Evolutionary conservation across 495 filamentous ascomycete genomes (phyloP).

Genomic region (Hypoxylon cercidicola): DNA sequence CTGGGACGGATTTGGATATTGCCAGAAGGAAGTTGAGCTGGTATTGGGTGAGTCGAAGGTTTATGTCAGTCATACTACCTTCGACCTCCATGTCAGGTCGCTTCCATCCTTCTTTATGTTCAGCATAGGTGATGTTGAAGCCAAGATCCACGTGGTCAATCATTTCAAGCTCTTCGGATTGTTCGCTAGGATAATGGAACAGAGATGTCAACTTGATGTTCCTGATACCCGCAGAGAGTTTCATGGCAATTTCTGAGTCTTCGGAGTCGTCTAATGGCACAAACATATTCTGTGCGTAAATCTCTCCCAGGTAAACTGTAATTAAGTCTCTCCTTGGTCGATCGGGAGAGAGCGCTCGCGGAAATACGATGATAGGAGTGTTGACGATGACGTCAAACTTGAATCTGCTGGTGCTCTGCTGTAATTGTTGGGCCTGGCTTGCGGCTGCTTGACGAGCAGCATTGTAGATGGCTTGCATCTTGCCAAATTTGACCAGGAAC

Average conservation of each 20-base stretch:
- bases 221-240: slow-evolving; percentile 88
- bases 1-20: slow-evolving; percentile 84
- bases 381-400: slow-evolving; percentile 93
- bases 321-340: slow-evolving; percentile 74
- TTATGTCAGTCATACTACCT: slow-evolving; percentile 90
- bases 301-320: slow-evolving; percentile 94
- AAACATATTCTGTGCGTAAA: slow-evolving; percentile 95
- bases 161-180: slow-evolving; percentile 88
- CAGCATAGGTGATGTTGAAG: slow-evolving; percentile 88
- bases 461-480: slow-evolving; percentile 99
- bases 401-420: slow-evolving; percentile 87
- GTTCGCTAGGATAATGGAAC: slow-evolving; percentile 79
- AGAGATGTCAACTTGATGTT: slow-evolving; percentile 90
- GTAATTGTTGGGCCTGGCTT: slow-evolving; percentile 90
- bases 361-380: slow-evolving; percentile 96
- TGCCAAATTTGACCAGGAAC: slow-evolving; percentile 97
- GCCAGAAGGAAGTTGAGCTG: slow-evolving; percentile 90
- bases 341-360: slow-evolving; percentile 72
- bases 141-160: slow-evolving; percentile 95
- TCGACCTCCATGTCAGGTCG: slow-evolving; percentile 93
- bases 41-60: slow-evolving; percentile 86
- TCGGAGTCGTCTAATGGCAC: slow-evolving; percentile 79
- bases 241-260: slow-evolving; percentile 78
- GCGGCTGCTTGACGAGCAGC: slow-evolving; percentile 95
- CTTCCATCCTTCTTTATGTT: slow-evolving; percentile 79